phyloP scores from a whole-genome alignment of 768 basidiomycete genomes.

The Rhizopogon vesiculosus region DNA sequence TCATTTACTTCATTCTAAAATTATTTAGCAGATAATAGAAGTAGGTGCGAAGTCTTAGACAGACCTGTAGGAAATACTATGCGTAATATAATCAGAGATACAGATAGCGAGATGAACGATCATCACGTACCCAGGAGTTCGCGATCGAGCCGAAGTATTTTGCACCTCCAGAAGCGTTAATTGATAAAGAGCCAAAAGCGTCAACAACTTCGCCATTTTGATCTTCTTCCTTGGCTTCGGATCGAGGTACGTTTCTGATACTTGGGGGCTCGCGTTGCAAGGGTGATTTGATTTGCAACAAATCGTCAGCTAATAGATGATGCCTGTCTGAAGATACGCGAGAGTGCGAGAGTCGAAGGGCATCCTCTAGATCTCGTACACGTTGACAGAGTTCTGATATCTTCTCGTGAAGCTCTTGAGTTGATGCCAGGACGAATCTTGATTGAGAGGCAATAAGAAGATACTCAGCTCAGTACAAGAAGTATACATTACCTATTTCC shows the following conservation, averaged over 20 bases:
- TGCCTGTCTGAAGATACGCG: slow-evolving; percentile 57
- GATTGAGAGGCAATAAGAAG: slow-evolving; percentile 1
- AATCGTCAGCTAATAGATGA: slow-evolving; percentile 65
- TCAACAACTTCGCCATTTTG: slow-evolving; percentile 65
- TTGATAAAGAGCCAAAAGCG: slow-evolving; percentile 76
- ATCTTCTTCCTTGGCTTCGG: slow-evolving; percentile 56
- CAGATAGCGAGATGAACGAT: slow-evolving; percentile 4
- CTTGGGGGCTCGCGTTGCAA: slow-evolving; percentile 59
- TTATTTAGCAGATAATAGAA: slow-evolving; percentile 7
- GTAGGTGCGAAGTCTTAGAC: slow-evolving; percentile 9
- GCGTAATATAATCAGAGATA: slow-evolving; percentile 6
- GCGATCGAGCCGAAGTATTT: slow-evolving; percentile 76
- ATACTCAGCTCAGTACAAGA: not conserved
- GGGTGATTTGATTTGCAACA: slow-evolving; percentile 72
- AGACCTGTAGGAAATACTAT: slow-evolving; percentile 74
- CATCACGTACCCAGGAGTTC: slow-evolving; percentile 62
- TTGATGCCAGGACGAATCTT: slow-evolving; percentile 77
- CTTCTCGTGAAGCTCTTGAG: slow-evolving; percentile 79
- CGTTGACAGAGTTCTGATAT: slow-evolving; percentile 69
- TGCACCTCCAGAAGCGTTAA: slow-evolving; percentile 64
- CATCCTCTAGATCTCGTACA: slow-evolving; percentile 75
- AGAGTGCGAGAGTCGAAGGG: slow-evolving; percentile 53
- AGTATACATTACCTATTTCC: slow-evolving; percentile 58
- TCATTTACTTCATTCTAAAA: slow-evolving; percentile 57
- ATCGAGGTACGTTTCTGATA: slow-evolving; percentile 32